Conservation (phyloP, 2,329 filamentous ascomycete species). For the Aspergillus fructus region DNA sequence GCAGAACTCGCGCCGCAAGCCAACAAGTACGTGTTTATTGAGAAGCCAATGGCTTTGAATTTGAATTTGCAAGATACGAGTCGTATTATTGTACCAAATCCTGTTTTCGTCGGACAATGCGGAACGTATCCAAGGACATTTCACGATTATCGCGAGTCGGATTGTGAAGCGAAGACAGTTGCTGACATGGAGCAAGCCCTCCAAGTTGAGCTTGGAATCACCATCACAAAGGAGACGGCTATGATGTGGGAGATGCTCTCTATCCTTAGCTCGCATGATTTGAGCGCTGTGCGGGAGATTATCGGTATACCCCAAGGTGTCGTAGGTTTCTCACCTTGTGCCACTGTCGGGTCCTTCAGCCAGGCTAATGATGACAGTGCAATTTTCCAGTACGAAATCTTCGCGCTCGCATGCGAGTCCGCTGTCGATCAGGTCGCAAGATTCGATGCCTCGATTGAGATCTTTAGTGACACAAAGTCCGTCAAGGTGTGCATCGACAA, state of each 20-base stretch:
- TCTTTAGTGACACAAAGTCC: slow-evolving; percentile 54
- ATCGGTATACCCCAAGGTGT: background rate
- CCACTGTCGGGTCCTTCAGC: slow-evolving; percentile 28
- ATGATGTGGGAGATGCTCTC: background rate
- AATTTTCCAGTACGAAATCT: slow-evolving; percentile 37
- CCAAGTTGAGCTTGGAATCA: slow-evolving; percentile 31
- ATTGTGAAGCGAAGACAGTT: slow-evolving; percentile 1
- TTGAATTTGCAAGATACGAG: slow-evolving; percentile 39
- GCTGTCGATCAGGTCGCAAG: slow-evolving; percentile 53
- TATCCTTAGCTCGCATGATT: background rate
- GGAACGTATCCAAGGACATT: slow-evolving; percentile 39
- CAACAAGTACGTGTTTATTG: slow-evolving; percentile 56
- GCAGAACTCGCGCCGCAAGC: slow-evolving; percentile 50
- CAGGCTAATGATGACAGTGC: slow-evolving; percentile 29
- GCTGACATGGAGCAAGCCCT: background rate
- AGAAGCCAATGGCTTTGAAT: slow-evolving; percentile 50
- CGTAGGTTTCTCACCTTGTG: background rate
- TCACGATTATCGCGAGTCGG: slow-evolving; percentile 38
- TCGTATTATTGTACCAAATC: slow-evolving; percentile 53
- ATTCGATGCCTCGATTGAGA: slow-evolving; percentile 31
- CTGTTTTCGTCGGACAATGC: slow-evolving; percentile 30
- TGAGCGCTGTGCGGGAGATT: background rate
- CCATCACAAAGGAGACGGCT: background rate
- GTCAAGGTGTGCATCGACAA: slow-evolving; percentile 59
- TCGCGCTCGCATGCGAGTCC: slow-evolving; percentile 57